Evolutionary conservation across 2,329 filamentous ascomycete species (phyloP), one percentile per base, ranked within the genome.

Genomic region (Pyrenophora teres): DNA sequence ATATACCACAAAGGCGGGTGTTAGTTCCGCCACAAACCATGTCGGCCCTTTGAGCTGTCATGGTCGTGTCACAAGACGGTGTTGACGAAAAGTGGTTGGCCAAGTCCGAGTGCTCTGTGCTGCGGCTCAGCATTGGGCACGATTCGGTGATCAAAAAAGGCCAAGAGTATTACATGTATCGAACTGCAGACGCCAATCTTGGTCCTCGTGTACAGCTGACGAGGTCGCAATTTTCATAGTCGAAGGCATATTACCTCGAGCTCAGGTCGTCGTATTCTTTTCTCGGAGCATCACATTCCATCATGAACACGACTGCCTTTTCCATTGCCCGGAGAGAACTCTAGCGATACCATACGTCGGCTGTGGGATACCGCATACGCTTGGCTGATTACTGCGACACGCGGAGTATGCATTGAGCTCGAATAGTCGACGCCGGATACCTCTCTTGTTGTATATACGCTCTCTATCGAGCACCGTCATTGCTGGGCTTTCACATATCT

Each of bases 1-100:
- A 40, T 32, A 38, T 40, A 42, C 25, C 27, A 47, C 32, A 38
- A 42, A 38, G 15, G 15, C 25, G 42, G 23, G 10, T 32, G 18
- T 25, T 48, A 33, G 6, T 30, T 23, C 41, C 16, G 42, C 32
- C 16, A 35, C 18, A 36, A 49, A 39, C 25, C 35, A 27, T 49
- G 52, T 40, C 44, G 44, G 52, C 40, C 40, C 39, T 46, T 37
- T 35, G 38, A 52, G 48, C 42, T 48, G 19, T 35, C 41, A 38
- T 49, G 59, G 59, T 57, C 57, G 59, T 59, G 57, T 64, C 59
- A 62, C 56, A 60, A 56, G 60, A 55, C 37, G 54, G 56, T 16
- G 37, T 40, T 32, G 50, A 50, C 50, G 47, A 36, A 56, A 48
- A 19, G 31, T 45, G 47, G 46, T 52, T 57, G 57, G 57, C 47